Evolutionary conservation across 306 rosid genomes (phyloP).

Genomic region (Prosopis cineraria): DNA sequence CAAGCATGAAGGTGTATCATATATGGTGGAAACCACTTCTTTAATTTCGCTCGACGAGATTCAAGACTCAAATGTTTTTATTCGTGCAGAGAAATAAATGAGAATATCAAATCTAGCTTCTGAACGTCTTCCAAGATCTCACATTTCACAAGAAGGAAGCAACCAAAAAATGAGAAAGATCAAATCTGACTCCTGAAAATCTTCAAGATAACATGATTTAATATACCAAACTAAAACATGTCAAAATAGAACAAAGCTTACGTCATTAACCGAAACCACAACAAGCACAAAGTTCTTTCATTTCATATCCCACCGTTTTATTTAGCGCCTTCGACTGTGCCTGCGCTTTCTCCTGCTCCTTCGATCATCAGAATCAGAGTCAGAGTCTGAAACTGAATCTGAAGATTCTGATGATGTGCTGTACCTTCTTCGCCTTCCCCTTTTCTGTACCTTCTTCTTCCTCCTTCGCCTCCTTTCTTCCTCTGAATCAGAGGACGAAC

Average conservation of each 20-base stretch:
- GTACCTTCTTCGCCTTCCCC: conserved; percentile 60
- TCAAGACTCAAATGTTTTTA: too few relatives aligned
- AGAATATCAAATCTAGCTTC: too few relatives aligned
- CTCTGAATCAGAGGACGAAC: conserved; percentile 87
- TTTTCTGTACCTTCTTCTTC: conserved; percentile 72
- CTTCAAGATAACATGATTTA: conserved; percentile 20
- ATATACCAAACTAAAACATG: conserved; percentile 17
- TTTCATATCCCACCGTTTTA: too few relatives aligned
- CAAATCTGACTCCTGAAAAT: conserved; percentile 25
- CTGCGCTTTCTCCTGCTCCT: conserved; percentile 71
- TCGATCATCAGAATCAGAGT: conserved; percentile 80
- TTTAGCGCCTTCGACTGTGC: conserved; percentile 57
- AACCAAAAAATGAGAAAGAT: too few relatives aligned
- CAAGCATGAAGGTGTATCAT: too few relatives aligned
- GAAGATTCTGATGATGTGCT: conserved; percentile 85
- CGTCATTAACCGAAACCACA: conserved; percentile 24
- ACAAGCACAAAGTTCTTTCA: conserved; percentile 26
- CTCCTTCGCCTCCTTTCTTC: conserved; percentile 65
- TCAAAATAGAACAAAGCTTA: conserved; percentile 31
- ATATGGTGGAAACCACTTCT: too few relatives aligned
- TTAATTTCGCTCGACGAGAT: too few relatives aligned
- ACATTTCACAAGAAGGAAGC: too few relatives aligned
- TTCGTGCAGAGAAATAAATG: too few relatives aligned
- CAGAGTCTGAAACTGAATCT: conserved; percentile 79
- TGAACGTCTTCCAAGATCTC: too few relatives aligned